Percentiles rank a stretch among this genome's conserved stretches.
These are phyloP conservation scores for Rhizomucor miehei DNA, from an alignment of 371 early-diverging fungal genomes.

Conservation along the genomic window DNA sequence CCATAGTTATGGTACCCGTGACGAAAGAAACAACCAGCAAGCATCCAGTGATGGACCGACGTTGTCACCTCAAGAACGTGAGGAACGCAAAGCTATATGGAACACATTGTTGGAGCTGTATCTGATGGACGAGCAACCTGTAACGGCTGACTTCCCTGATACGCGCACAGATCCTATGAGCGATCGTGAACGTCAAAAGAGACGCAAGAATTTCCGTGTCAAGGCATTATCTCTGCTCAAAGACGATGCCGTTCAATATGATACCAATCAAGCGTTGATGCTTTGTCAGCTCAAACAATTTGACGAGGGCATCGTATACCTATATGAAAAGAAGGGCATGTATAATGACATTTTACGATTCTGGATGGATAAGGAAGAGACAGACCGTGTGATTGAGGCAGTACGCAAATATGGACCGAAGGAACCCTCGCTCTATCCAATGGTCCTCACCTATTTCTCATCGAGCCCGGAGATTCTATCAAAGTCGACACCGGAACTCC, in stretches of 20 bases:
- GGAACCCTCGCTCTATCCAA: slow-evolving; percentile 80
- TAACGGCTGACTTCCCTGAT: slow-evolving; percentile 2
- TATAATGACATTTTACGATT: slow-evolving; percentile 77
- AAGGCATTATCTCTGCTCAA: slow-evolving; percentile 43
- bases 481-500: slow-evolving; percentile 56
- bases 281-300: slow-evolving; percentile 83
- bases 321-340: slow-evolving; percentile 83
- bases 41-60: slow-evolving; percentile 2
- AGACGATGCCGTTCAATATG: slow-evolving; percentile 63
- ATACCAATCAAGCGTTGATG: slow-evolving; percentile 87
- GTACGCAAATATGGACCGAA: slow-evolving; percentile 77
- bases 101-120: slow-evolving; percentile 91
- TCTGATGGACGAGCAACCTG: slow-evolving; percentile 52
- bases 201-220: slow-evolving; percentile 27
- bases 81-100: slow-evolving; percentile 74
- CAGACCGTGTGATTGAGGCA: slow-evolving; percentile 69
- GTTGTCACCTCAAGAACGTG: slow-evolving; percentile 42
- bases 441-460: slow-evolving; percentile 83
- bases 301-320: slow-evolving; percentile 78
- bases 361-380: slow-evolving; percentile 80
- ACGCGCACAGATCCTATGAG: background rate
- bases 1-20: slow-evolving; percentile 13
- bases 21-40: slow-evolving; percentile 9
- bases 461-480: slow-evolving; percentile 55
- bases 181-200: slow-evolving; percentile 23